Evolutionary conservation across 164 flowering plant species (phyloP).

Genomic region (Malania oleifera): DNA sequence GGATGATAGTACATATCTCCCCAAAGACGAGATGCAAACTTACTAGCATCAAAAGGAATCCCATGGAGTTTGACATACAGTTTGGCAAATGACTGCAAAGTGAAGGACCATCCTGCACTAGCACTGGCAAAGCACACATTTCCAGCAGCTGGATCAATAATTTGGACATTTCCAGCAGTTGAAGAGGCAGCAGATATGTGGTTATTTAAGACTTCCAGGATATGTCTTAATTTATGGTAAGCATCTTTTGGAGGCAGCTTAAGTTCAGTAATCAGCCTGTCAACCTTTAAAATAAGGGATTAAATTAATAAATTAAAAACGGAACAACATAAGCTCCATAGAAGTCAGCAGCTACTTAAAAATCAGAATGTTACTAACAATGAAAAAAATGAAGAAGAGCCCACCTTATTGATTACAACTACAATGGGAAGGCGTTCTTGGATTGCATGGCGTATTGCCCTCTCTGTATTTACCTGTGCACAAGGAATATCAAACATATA

Average conservation of each 20-base stretch:
- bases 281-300: conserved; percentile 79
- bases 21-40: conserved; percentile 95
- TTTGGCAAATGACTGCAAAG: conserved; percentile 93
- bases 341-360: not conserved
- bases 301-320: too few species aligned
- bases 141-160: conserved; percentile 85
- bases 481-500: not conserved
- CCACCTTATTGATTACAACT: conserved; percentile 92
- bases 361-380: conserved; percentile 1
- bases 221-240: conserved; percentile 84
- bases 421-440: conserved; percentile 94
- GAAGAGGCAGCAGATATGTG: conserved; percentile 81
- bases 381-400: not conserved
- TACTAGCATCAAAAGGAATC: conserved; percentile 76
- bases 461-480: conserved; percentile 89
- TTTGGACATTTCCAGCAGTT: conserved; percentile 77
- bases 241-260: conserved; percentile 97
- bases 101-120: conserved; percentile 97
- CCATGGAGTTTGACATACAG: conserved; percentile 93
- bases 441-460: conserved; percentile 98
- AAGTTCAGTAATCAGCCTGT: conserved; percentile 95
- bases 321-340: not conserved
- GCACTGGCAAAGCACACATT: conserved; percentile 99
- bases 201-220: conserved; percentile 78
- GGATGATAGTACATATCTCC: conserved; percentile 88